Percentiles rank a stretch among this genome's conserved stretches.
These are phyloP conservation scores for Phytophthora macrochlamydospora DNA, from an alignment of 352 stramenopile species.

Conservation along the genomic window DNA sequence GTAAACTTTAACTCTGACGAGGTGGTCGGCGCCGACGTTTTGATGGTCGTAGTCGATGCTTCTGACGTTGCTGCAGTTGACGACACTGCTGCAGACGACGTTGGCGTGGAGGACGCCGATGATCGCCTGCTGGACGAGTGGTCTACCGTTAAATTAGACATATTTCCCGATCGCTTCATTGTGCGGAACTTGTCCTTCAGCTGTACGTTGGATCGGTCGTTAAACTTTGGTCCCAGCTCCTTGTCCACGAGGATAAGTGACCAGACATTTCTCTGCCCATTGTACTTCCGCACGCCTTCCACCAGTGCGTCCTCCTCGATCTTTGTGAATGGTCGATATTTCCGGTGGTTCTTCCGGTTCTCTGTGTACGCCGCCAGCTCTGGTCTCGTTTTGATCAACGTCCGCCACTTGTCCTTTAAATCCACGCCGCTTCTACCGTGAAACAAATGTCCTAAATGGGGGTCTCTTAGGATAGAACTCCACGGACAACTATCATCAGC, in stretches of 20 bases:
- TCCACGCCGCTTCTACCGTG: slow-evolving; percentile 81
- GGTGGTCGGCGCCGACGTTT: slow-evolving; percentile 13
- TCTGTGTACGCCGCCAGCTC: slow-evolving; percentile 81
- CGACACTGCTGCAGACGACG: slow-evolving; percentile 3
- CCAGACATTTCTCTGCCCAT: slow-evolving; percentile 83
- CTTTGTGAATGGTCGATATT: slow-evolving; percentile 79
- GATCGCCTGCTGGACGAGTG: slow-evolving; percentile 54
- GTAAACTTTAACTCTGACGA: slow-evolving; percentile 24
- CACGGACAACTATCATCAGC: slow-evolving; percentile 85
- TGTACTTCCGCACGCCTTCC: slow-evolving; percentile 87
- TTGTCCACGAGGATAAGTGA: slow-evolving; percentile 85
- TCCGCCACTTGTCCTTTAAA: slow-evolving; percentile 86
- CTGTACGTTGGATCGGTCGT: slow-evolving; percentile 84
- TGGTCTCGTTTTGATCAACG: slow-evolving; percentile 79
- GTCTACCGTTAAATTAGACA: slow-evolving; percentile 41
- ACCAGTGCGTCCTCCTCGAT: slow-evolving; percentile 87
- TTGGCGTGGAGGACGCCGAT: slow-evolving; percentile 32
- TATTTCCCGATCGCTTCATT: slow-evolving; percentile 66
- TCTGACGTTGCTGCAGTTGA: slow-evolving; percentile 1
- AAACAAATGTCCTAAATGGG: slow-evolving; percentile 74
- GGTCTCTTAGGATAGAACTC: slow-evolving; percentile 81
- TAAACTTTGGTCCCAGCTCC: slow-evolving; percentile 77
- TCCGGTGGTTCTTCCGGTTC: slow-evolving; percentile 88
- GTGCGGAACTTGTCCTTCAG: slow-evolving; percentile 88
- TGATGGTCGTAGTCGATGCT: slow-evolving; percentile 4